Evolutionary conservation across 2,329 filamentous ascomycete species (phyloP).

Genomic region (Mariannaea elegans): DNA sequence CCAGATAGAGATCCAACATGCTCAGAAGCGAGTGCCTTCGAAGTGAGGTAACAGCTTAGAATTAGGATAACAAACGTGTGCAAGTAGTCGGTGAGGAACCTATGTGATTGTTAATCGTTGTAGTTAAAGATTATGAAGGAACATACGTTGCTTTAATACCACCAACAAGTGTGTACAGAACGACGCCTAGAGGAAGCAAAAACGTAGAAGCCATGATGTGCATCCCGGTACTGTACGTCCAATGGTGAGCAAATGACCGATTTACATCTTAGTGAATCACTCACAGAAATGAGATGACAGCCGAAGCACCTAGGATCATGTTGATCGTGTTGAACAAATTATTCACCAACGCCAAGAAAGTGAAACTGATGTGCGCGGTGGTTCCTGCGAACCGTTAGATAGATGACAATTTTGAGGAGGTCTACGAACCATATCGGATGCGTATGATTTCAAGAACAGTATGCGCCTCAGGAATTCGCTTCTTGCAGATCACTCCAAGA

Average conservation of each 20-base stretch:
- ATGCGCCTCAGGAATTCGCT: conserved; percentile 85
- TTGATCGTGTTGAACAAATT: conserved; percentile 89
- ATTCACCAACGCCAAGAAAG: conserved; percentile 81
- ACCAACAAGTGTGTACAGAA: conserved; percentile 72
- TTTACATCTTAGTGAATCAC: not conserved
- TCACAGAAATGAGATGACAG: conserved; percentile 59
- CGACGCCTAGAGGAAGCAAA: conserved; percentile 79
- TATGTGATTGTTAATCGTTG: not conserved
- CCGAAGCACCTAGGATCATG: conserved; percentile 79
- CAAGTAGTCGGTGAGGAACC: conserved; percentile 82
- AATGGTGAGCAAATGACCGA: too few species aligned
- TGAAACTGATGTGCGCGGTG: conserved; percentile 77
- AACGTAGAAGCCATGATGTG: conserved; percentile 81
- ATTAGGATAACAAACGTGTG: conserved; percentile 84
- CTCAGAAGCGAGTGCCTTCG: conserved; percentile 80
- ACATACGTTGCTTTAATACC: conserved; percentile 79
- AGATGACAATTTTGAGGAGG: not conserved
- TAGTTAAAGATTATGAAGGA: not conserved
- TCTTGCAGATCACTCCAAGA: conserved; percentile 86
- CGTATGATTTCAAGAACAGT: conserved; percentile 83
- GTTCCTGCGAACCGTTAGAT: conserved; percentile 52
- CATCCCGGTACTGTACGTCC: conserved; percentile 43
- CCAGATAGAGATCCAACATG: conserved; percentile 76
- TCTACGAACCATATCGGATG: conserved; percentile 68
- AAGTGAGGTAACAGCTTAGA: conserved; percentile 84